A percentile compares a stretch with the other conserved stretches of the same genome.
Conservation (phyloP, 345 rosid genomes). For the Microcos paniculata region DNA sequence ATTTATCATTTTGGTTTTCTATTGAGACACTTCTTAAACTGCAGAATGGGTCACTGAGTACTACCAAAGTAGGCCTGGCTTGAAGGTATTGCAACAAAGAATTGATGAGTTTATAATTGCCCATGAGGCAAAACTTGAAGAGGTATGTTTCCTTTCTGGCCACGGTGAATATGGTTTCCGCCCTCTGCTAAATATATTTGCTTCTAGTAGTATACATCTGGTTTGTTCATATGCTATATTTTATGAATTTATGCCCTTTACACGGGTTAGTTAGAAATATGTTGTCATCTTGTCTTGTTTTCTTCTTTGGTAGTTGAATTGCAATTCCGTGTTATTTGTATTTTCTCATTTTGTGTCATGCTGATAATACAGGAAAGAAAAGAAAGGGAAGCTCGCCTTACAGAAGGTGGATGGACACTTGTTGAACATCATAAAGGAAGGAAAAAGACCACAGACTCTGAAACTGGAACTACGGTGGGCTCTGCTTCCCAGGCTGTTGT, state of each 20-base stretch:
- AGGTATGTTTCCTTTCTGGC: constrained; percentile 40
- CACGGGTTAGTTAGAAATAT: not conserved
- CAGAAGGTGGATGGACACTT: constrained; percentile 98
- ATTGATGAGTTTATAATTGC: constrained; percentile 74
- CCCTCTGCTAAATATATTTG: too few relatives aligned
- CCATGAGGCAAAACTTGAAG: constrained; percentile 73
- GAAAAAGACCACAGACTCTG: constrained; percentile 80
- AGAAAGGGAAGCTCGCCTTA: constrained; percentile 76
- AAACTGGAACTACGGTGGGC: constrained; percentile 78
- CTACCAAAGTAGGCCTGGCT: constrained; percentile 69
- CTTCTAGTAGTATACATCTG: not conserved
- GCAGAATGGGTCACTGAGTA: constrained; percentile 84
- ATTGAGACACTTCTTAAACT: constrained; percentile 17
- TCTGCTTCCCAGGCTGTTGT: constrained; percentile 71
- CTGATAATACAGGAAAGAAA: constrained; percentile 58
- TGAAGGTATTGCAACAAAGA: constrained; percentile 70
- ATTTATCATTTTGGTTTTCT: constrained; percentile 7
- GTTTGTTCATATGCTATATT: not conserved
- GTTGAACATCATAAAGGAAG: constrained; percentile 94
- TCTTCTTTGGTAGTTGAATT: not conserved
- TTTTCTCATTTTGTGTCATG: constrained; percentile 17
- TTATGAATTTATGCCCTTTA: not conserved
- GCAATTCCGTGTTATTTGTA: not conserved
- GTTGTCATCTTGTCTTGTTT: not conserved
- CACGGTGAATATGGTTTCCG: not conserved